Base-by-base conservation (phyloP, 176 grass and related monocot genomes). In the Juncus effusus region DNA sequence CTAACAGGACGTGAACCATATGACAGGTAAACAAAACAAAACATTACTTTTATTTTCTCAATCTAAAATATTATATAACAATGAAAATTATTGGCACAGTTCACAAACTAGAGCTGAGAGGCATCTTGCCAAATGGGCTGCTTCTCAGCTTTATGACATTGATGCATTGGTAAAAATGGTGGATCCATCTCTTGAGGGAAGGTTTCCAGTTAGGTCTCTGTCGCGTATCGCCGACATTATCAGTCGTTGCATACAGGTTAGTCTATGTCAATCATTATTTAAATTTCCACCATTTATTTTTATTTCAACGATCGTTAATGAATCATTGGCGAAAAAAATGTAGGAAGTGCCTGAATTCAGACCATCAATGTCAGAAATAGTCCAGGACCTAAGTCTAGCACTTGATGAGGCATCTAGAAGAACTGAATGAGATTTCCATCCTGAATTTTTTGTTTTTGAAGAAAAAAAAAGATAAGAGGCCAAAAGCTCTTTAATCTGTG, bases 201-300 rank as follows among this genome's bases (percentile, higher is more conserved):
- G 62, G 59, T 92, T 59, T 75, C 61, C 76, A 35, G 73, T 84
- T 15, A 97, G 77, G 66, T 72, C 72, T 11, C 38, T 92, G 16
- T 92, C 93, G 37, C 76, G 82, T 52, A 83, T 89, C 74, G 93
- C 88, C 12, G 93, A 92, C 51, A 86, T 92, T 55, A 86, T 97
- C 61, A 86, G 88, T 41, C n/a, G 52, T 13, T 92, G 93, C 57
- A 89, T 86, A 65, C 72, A 38, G 77, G 93, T 97, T 79, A 78
- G 45, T 7, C 3, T 74, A 37, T 60, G 42, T 12, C 35, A 67
- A 76, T 16, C 40, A 56, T 74, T 56, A 42, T 15, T 13, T 13
- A 74, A 60, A 63, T 0, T 15, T 35, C 35, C 13, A 11, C 4
- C 35, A 10, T 56, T 56, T 13, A 56, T 11, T 10, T 56, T 56